Conservation (phyloP, 176 grass and related monocot species). For the Carex kokanica region DNA sequence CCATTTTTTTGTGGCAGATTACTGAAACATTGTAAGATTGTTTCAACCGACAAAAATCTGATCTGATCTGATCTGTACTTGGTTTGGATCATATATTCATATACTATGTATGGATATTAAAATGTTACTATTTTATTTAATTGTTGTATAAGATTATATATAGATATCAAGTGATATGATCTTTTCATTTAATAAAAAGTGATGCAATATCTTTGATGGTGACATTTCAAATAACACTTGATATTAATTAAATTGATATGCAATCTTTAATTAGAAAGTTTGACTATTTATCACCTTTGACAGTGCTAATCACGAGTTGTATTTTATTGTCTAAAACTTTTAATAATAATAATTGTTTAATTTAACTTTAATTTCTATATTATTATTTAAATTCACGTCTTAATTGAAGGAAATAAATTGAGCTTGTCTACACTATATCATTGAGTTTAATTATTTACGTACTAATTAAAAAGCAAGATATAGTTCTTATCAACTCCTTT, state of each 20-base stretch:
- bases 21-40: neutral
- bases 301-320: neutral
- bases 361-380: neutral
- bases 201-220: neutral
- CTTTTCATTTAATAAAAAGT: neutral
- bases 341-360: neutral
- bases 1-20: neutral
- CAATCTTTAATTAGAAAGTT: neutral
- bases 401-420: constrained; percentile 5
- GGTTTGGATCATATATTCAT: too few relatives aligned
- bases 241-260: constrained; percentile 3
- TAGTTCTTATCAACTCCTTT: neutral
- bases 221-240: neutral
- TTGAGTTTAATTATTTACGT: neutral
- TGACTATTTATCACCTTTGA: neutral
- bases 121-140: neutral
- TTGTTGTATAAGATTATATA: neutral
- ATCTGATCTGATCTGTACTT: too few relatives aligned
- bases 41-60: too few relatives aligned
- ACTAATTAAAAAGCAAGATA: neutral
- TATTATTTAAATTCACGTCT: neutral
- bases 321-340: neutral
- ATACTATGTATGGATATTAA: neutral
- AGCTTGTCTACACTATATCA: neutral
- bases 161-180: neutral